Base-by-base conservation (phyloP, 352 stramenopile species). In the Pythium plurisporium region DNA sequence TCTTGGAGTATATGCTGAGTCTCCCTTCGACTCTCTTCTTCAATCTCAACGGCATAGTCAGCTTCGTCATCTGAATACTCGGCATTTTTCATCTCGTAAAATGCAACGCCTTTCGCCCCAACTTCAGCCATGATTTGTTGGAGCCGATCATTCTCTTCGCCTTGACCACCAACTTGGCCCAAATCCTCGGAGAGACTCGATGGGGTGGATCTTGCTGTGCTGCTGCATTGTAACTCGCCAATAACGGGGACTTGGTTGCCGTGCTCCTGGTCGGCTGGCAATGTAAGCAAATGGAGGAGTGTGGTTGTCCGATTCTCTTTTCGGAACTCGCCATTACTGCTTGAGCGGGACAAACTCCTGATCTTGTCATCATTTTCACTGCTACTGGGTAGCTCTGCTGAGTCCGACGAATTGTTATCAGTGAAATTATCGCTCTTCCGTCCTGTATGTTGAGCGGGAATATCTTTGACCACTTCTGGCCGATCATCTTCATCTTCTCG, bases 1-100 rank as follows among this genome's bases (percentile, higher is more conserved):
- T 87, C 74, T 3, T 67, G 53, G 6, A 83, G 64, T 44, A 85
- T 53, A 5, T 44, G 47, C 9, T 74, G 65, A 0, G 72, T 85
- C 41, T 82, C 72, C 0, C 60, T 54, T 17, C 62, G 51, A 26
- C 47, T 70, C 7, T 65, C 38, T 7, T 72, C 62, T 40, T 72
- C 65, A 14, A 34, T 17, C 4, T 56, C 20, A 0, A 55, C 23
- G 15, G 60, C 44, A 7, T 43, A 29, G 4, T 49, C 59, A 10
- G 27, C 8, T n/a, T 46, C 40, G 15, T 56, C 46, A 15, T 58
- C 23, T 5, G 34, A 15, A 48, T 41, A 51, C 12, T 46, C 47
- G 6, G 14, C 19, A 29, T 20, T 41, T 25, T 19, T 20, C 1
- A 20, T 38, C 4, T 59, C 59, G 14, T 19, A n/a, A n/a, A 10